Base-by-base conservation (phyloP, 768 basidiomycete genomes). In the Lenzites betulinus region DNA sequence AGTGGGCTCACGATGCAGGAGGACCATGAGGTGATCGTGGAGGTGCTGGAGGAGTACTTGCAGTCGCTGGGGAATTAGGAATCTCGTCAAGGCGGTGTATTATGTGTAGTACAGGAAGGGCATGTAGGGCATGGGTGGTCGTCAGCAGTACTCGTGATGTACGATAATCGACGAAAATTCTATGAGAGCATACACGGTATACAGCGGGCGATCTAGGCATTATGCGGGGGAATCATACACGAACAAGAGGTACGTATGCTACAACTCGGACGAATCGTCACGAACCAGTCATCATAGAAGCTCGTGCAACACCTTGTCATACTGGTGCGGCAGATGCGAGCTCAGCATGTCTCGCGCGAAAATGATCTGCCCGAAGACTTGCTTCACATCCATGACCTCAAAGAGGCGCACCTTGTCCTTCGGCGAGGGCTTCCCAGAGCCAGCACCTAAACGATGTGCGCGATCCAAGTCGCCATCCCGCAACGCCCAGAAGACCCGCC, bases 331-430 rank as follows among this genome's bases (percentile, higher is more conserved):
- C 75, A 92, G 75, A 70, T 92, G 90, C 11, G 90, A 84, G 67
- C 84, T 87, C 61, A 94, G 76, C 92, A 94, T 93, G 69, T 90
- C 88, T 70, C 80, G 80, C 35, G 90, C 84, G 74, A 93, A 93
- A 7, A 92, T 83, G 58, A 93, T 84, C 73, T 93, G 90, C 16
- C 80, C 81, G 69, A 93, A 94, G 47, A 90, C 88, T 65, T 82
- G 81, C 73, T 92, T 87, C 15, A 87, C 86, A 59, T 92, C 85
- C 35, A 85, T 69, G 11, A 93, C 90, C 68, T 92, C 89, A 63
- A 92, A 93, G 33, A 93, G 70, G 51, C 91, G 78, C 15, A 92
- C 69, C 66, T 85, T 86, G 35, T 84, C 79, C n/a, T 72, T 71
- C 9, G 70, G 70, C 62, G 54, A 67, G 61, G 47, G 51, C 50